Base-by-base conservation (phyloP, 129 eudicot genomes). In the Saposhnikovia divaricata region DNA sequence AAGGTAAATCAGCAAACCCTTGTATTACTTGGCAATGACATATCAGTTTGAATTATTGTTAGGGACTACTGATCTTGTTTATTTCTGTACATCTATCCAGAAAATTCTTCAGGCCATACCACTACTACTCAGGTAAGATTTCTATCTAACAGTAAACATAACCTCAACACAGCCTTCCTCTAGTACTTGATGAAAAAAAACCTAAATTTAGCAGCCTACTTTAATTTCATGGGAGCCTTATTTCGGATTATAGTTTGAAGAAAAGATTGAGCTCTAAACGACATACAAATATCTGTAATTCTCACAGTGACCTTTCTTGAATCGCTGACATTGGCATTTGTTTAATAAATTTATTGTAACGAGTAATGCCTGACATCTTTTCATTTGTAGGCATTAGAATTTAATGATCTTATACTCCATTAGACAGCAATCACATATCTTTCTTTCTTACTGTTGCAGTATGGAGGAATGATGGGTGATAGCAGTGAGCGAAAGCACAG, bases 1-100 rank as follows among this genome's bases (percentile, higher is more conserved):
- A 53, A 82, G 84, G 84, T 82, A 77, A 23, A 14, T 11, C 31
- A 61, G 69, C 42, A 61, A 34, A 34, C 16, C 15, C 34, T 5
- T 76, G 14, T 47, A 50, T 76, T 28, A 38, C 70, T 31, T 51
- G 68, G 21, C 18, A 16, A 51, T 66, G 66, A 72, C 39, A 6
- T 73, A 13, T 73, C 51, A 40, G 51, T 39, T 73, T 4, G 9
- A 14, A 16, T 42, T 73, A 9, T 8, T 72, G 48, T 72, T 40
- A 1, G 31, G 31, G 4, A 72, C 43, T 27, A 42, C 42, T 23
- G 37, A 34, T 72, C 18, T 43, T 40, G 18, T 38, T 7, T 6
- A 34, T 34, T 34, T 34, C 37, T 34, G 37, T 34, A 34, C 37
- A 70, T 34, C 2, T 3, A 66, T 48, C 68, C 61, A 31, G 79